Percentiles rank a stretch among this genome's conserved stretches.
phyloP scores from a whole-genome alignment of 441 rosid species.

The Pelargonium cotyledonis region DNA sequence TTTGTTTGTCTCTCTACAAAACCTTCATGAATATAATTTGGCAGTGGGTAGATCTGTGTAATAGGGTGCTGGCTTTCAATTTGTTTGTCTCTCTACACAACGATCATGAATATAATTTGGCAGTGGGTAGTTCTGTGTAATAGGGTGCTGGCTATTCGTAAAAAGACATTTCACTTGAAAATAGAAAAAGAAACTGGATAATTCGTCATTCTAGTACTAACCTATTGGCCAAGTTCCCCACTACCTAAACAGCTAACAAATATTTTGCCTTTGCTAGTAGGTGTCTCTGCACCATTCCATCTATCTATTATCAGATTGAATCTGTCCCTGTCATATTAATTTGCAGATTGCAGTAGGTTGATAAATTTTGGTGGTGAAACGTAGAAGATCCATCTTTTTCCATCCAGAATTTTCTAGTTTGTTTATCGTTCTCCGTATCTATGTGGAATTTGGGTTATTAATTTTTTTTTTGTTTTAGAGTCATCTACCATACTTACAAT shows the following conservation, averaged over 20 bases:
- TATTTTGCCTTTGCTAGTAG: conserved; percentile 2
- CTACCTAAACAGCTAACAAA: background rate
- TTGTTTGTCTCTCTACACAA: background rate
- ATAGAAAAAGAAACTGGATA: background rate
- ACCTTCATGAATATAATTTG: too few species aligned
- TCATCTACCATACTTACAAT: conserved; percentile 2
- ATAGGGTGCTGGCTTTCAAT: too few species aligned
- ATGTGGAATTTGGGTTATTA: background rate
- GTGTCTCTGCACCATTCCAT: background rate
- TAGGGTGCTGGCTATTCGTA: background rate
- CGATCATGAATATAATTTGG: background rate
- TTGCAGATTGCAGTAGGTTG: background rate
- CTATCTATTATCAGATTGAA: background rate
- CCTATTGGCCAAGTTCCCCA: background rate
- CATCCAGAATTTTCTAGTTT: background rate
- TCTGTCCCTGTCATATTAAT: background rate
- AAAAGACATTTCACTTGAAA: background rate
- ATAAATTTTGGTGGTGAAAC: conserved; percentile 9
- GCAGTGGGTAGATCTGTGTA: too few species aligned
- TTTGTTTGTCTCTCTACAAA: too few species aligned
- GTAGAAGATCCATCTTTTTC: background rate
- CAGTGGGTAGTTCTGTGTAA: background rate
- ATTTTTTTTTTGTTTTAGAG: background rate
- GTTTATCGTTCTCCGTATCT: background rate
- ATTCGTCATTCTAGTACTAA: background rate